Conservation (phyloP, 1,284 basidiomycete genomes). For the Apiotrichum sp. region DNA sequence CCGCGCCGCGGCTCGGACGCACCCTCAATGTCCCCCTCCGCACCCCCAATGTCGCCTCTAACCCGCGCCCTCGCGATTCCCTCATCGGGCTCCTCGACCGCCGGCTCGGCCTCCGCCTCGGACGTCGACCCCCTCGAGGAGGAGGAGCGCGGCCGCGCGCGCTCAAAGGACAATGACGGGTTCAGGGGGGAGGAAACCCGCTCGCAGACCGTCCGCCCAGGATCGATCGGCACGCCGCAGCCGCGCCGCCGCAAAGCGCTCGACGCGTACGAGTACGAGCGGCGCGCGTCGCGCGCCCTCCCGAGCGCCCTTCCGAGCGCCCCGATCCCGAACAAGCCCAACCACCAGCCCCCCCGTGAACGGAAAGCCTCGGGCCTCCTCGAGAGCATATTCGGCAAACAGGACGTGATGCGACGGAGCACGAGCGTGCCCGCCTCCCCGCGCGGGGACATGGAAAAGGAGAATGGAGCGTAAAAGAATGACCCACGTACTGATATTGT, state of each 20-base stretch:
- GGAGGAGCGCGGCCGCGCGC: conserved; percentile 28
- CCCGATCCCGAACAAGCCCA: background rate
- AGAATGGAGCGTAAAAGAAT: too few relatives aligned
- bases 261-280: background rate
- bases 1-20: background rate
- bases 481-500: too few relatives aligned
- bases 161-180: conserved; percentile 21
- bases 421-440: background rate
- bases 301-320: background rate
- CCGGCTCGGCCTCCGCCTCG: conserved; percentile 2
- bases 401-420: background rate
- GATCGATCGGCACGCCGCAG: background rate
- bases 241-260: background rate
- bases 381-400: conserved; percentile 8
- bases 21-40: background rate
- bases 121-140: conserved; percentile 15
- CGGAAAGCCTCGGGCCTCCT: conserved; percentile 2
- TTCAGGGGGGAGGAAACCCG: background rate
- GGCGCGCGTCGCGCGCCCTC: background rate
- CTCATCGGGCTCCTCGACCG: background rate
- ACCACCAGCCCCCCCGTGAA: background rate
- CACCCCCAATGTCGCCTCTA: background rate
- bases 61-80: conserved; percentile 12
- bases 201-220: background rate
- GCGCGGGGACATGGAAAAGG: too few relatives aligned